phyloP scores from a whole-genome alignment of 2,329 filamentous ascomycete species.

The Aureobasidium sp. region DNA sequence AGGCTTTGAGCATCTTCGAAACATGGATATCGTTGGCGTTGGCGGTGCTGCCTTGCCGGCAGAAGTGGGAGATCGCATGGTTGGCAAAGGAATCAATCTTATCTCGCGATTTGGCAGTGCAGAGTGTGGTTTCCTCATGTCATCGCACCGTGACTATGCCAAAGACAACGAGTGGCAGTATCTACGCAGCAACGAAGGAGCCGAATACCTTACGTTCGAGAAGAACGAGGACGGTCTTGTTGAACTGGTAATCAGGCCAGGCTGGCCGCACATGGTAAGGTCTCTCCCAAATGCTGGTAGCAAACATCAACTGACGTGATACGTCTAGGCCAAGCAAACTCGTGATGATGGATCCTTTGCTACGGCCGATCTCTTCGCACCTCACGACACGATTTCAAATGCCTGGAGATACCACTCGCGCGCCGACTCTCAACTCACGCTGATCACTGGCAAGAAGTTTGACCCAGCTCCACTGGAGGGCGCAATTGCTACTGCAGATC shows the following conservation, averaged over 20 bases:
- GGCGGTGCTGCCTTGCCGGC: conserved; percentile 54
- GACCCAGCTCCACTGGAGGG: conserved; percentile 57
- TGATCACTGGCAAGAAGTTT: conserved; percentile 63
- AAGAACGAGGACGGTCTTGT: conserved; percentile 37
- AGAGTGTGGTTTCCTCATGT: conserved; percentile 60
- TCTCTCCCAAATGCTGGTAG: background rate
- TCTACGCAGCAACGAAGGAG: conserved; percentile 39
- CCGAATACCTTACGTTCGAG: conserved; percentile 40
- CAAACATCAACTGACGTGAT: background rate
- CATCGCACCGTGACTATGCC: conserved; percentile 51
- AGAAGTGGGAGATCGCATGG: conserved; percentile 48
- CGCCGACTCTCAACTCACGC: conserved; percentile 54
- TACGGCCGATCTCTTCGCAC: conserved; percentile 56
- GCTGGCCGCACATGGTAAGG: conserved; percentile 50
- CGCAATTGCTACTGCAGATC: conserved; percentile 38
- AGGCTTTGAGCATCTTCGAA: conserved; percentile 39
- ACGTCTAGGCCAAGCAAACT: conserved; percentile 45
- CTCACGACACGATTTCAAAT: conserved; percentile 44
- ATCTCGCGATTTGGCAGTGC: conserved; percentile 59
- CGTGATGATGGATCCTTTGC: conserved; percentile 54
- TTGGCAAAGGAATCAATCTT: conserved; percentile 47
- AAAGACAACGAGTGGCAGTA: conserved; percentile 56
- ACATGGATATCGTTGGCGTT: conserved; percentile 56
- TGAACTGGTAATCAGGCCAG: conserved; percentile 49
- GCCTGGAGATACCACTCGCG: conserved; percentile 59